phyloP scores from a whole-genome alignment of 495 filamentous ascomycete genomes.

The Podospora appendiculata region DNA sequence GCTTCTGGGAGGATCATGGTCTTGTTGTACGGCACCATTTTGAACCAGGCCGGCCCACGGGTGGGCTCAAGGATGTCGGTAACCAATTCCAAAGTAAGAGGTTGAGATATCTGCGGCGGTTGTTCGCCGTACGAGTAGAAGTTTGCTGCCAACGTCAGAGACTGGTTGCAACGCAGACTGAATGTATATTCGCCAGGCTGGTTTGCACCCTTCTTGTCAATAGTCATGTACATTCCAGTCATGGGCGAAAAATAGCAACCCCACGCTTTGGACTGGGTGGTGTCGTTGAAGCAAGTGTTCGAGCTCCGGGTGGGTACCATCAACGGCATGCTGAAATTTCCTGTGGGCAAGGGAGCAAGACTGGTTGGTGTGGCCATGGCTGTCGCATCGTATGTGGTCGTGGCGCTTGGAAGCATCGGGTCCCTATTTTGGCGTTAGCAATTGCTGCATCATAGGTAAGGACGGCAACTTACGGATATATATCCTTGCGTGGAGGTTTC shows the following conservation, averaged over 20 bases:
- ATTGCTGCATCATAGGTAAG: not conserved
- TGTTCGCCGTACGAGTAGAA: constrained; percentile 66
- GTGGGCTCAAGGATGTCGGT: constrained; percentile 50
- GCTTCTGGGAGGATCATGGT: constrained; percentile 63
- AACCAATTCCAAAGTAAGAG: constrained; percentile 51
- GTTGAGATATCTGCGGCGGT: constrained; percentile 46
- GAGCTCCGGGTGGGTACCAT: constrained; percentile 43
- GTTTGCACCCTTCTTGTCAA: constrained; percentile 6
- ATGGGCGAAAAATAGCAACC: constrained; percentile 44
- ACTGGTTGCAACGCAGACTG: constrained; percentile 24
- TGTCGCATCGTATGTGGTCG: constrained; percentile 55
- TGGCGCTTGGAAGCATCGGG: constrained; percentile 18
- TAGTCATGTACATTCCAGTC: constrained; percentile 23
- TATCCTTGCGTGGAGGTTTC: constrained; percentile 16
- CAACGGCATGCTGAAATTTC: constrained; percentile 54
- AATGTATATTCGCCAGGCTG: constrained; percentile 24
- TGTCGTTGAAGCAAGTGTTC: constrained; percentile 57
- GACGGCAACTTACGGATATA: constrained; percentile 11
- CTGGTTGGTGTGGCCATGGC: constrained; percentile 51
- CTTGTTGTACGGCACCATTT: constrained; percentile 68
- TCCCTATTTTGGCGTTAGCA: constrained; percentile 14
- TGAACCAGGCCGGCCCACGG: constrained; percentile 70
- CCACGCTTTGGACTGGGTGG: constrained; percentile 60
- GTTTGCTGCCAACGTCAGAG: constrained; percentile 23
- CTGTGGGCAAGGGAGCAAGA: constrained; percentile 54